A percentile compares a stretch with the other conserved stretches of the same genome.
Evolutionary conservation across 1,139 yeast genomes (phyloP).

Genomic region (Blastobotrys arbuscula): DNA sequence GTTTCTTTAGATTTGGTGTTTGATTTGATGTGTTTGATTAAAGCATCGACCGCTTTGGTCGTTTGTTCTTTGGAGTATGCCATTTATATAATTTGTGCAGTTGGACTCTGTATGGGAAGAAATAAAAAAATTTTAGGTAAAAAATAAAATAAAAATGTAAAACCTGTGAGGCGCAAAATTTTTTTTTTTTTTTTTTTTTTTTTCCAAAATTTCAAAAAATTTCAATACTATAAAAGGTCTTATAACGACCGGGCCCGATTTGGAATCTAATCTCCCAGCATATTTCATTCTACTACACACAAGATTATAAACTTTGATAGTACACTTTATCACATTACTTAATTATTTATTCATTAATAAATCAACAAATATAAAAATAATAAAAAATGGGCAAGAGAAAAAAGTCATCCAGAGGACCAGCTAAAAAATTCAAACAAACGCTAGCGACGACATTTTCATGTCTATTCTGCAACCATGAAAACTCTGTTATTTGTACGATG

Average conservation of each 20-base stretch:
- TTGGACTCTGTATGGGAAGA: too few relatives aligned
- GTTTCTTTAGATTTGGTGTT: constrained; percentile 18
- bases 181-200: background rate
- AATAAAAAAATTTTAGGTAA: too few relatives aligned
- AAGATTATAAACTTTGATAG: too few relatives aligned
- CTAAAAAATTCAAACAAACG: constrained; percentile 68
- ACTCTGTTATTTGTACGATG: constrained; percentile 78
- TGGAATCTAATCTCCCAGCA: too few relatives aligned
- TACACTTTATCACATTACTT: too few relatives aligned
- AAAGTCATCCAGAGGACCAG: constrained; percentile 81
- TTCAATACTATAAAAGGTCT: too few relatives aligned
- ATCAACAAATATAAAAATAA: background rate
- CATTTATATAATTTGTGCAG: too few relatives aligned
- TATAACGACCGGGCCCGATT: too few relatives aligned
- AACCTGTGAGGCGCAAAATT: constrained; percentile 2
- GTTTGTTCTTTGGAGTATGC: constrained; percentile 21
- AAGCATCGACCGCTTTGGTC: constrained; percentile 34
- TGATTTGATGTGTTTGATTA: constrained; percentile 31
- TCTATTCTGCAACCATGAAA: constrained; percentile 92
- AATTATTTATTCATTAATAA: too few relatives aligned
- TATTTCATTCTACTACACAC: too few relatives aligned
- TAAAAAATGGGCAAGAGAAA: constrained; percentile 74
- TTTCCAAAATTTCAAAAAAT: too few relatives aligned
- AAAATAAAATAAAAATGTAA: too few relatives aligned
- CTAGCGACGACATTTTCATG: constrained; percentile 86